Evolutionary conservation across 208 protist species (phyloP), one percentile per base, ranked within the genome.

Genomic region (Wallacemonas sp.): DNA sequence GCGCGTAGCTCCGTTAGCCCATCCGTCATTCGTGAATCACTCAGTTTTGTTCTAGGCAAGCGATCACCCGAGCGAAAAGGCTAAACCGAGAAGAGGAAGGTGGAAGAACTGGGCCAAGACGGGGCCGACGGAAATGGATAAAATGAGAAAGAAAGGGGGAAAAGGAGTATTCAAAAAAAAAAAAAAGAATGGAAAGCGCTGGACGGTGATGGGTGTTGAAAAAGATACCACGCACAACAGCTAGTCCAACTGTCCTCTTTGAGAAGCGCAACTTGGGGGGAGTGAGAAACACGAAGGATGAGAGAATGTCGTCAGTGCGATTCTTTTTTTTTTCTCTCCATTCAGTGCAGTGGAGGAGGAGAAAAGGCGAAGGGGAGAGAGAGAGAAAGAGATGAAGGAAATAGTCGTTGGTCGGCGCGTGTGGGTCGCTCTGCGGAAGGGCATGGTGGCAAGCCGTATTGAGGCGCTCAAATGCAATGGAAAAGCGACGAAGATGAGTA

Each of bases 1-100:
- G 63, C 72, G 21, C 82, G 83, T 38, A 96, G 61, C 41, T 88
- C 68, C 11, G 78, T 60, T 6, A 84, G 45, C 53, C 90, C 83
- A 19, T 45, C 62, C 1, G 56, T 26, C 71, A 90, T 84, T n/a
- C n/a, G n/a, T n/a, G n/a, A n/a, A n/a, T n/a, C n/a, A n/a, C n/a
- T n/a, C n/a, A n/a, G n/a, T n/a, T n/a, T n/a, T n/a, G n/a, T n/a
- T n/a, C n/a, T n/a, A n/a, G n/a, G n/a, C n/a, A n/a, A n/a, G n/a
- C n/a, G n/a, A n/a, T n/a, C n/a, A n/a, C n/a, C n/a, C n/a, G n/a
- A n/a, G n/a, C n/a, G n/a, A n/a, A n/a, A n/a, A n/a, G n/a, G n/a
- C n/a, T n/a, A n/a, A n/a, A n/a, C n/a, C n/a, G n/a, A n/a, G n/a
- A n/a, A n/a, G n/a, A n/a, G n/a, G n/a, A n/a, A n/a, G n/a, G n/a